Evolutionary conservation across 495 filamentous ascomycete genomes (phyloP).

Genomic region (Penicillium parvum): DNA sequence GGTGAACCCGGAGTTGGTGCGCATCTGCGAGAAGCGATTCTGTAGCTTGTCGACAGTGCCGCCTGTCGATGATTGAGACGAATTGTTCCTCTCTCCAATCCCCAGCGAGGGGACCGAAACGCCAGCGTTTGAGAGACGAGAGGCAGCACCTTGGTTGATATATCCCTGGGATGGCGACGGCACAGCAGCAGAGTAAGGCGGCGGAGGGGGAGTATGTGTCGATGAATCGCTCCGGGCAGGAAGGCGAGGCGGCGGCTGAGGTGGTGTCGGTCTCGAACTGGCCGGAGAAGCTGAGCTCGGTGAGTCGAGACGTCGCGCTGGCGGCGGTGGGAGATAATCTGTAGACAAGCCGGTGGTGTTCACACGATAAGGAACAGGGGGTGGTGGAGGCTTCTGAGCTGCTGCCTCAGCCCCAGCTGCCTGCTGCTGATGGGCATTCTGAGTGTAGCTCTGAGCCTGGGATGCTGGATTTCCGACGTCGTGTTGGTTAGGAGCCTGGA

Average conservation of each 20-base stretch:
- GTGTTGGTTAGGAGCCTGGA: slow-evolving; percentile 42
- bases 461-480: slow-evolving; percentile 48
- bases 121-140: slow-evolving; percentile 68
- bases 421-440: slow-evolving; percentile 31
- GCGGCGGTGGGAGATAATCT: slow-evolving; percentile 66
- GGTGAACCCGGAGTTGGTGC: slow-evolving; percentile 23
- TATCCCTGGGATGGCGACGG: slow-evolving; percentile 33
- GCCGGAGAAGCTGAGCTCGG: slow-evolving; percentile 33
- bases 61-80: background rate
- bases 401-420: slow-evolving; percentile 34
- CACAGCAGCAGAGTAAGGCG: slow-evolving; percentile 47
- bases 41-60: slow-evolving; percentile 61
- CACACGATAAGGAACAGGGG: slow-evolving; percentile 63
- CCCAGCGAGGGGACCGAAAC: slow-evolving; percentile 78
- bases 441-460: slow-evolving; percentile 32
- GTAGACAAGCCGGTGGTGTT: slow-evolving; percentile 71
- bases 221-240: slow-evolving; percentile 59
- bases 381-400: slow-evolving; percentile 41
- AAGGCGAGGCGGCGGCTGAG: slow-evolving; percentile 62
- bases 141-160: slow-evolving; percentile 66
- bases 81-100: slow-evolving; percentile 47
- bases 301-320: slow-evolving; percentile 50
- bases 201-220: slow-evolving; percentile 43
- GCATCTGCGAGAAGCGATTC: slow-evolving; percentile 59
- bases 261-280: slow-evolving; percentile 39